Evolutionary conservation across 1,139 yeast species (phyloP).

Genomic region (Suhomyces ambrosiae): DNA sequence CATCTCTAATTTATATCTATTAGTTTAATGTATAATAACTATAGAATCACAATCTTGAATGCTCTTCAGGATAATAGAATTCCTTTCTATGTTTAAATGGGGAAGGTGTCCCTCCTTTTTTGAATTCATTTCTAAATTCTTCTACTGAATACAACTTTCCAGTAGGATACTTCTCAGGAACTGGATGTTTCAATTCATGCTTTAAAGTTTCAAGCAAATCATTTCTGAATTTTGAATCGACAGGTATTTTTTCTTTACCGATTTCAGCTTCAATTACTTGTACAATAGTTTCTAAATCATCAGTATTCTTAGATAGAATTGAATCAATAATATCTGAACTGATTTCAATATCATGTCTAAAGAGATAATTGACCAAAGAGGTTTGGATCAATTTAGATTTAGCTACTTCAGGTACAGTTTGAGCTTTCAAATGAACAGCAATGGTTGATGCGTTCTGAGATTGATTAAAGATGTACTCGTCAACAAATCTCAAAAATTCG

Average conservation of each 20-base stretch:
- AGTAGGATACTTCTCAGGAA: conserved; percentile 33
- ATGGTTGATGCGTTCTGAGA: conserved; percentile 46
- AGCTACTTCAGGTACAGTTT: conserved; percentile 35
- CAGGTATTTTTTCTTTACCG: conserved; percentile 4
- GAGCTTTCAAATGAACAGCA: conserved; percentile 71
- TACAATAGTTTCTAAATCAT: conserved; percentile 22
- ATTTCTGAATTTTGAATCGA: conserved; percentile 11
- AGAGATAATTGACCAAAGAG: conserved; percentile 31
- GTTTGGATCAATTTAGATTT: conserved; percentile 28
- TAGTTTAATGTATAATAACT: no score
- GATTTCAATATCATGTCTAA: conserved; percentile 26
- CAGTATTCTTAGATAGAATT: conserved; percentile 23
- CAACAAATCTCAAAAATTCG: conserved; percentile 61
- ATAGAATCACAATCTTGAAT: conserved; percentile 28
- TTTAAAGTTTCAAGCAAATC: conserved; percentile 15
- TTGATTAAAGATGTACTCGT: conserved; percentile 39
- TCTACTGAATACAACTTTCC: conserved; percentile 26
- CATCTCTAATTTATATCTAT: no score
- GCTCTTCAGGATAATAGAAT: conserved; percentile 34
- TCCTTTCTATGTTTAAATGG: conserved; percentile 36
- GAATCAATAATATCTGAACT: conserved; percentile 31
- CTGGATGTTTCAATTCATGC: conserved; percentile 20
- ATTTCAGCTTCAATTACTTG: conserved; percentile 17
- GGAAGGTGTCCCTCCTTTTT: conserved; percentile 32
- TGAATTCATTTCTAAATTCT: conserved; percentile 28